phyloP scores from a whole-genome alignment of 208 protist species.

The Histomonas meleagridis region DNA sequence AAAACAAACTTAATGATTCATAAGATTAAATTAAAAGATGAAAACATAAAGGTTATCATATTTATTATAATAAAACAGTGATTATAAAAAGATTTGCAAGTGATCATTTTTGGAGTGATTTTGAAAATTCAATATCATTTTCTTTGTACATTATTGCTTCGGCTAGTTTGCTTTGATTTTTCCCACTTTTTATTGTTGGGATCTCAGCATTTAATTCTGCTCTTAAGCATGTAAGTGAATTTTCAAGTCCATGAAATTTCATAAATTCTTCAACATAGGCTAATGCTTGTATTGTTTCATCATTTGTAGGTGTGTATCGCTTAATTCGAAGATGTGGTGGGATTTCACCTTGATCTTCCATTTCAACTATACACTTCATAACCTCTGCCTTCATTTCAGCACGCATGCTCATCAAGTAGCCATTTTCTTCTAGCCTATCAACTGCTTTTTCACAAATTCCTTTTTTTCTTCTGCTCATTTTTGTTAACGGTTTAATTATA shows the following conservation, averaged over 20 bases:
- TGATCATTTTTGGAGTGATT: too few species aligned
- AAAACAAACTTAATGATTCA: too few species aligned
- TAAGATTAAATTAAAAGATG: too few species aligned
- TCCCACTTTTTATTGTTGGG: background rate
- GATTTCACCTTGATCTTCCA: constrained; percentile 34
- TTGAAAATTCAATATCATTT: background rate
- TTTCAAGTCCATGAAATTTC: constrained; percentile 17
- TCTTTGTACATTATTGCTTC: background rate
- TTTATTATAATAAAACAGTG: too few species aligned
- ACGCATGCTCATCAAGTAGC: background rate
- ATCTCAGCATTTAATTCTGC: constrained; percentile 25
- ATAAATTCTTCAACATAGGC: constrained; percentile 29
- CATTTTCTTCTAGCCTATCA: constrained; percentile 12
- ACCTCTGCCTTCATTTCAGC: constrained; percentile 35
- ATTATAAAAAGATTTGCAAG: too few species aligned
- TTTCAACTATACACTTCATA: constrained; percentile 34
- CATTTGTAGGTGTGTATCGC: background rate
- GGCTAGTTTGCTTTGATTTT: background rate
- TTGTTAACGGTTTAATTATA: too few species aligned
- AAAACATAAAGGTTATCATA: too few species aligned
- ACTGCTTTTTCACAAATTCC: constrained; percentile 18
- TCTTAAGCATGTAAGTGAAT: background rate
- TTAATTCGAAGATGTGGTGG: constrained; percentile 25
- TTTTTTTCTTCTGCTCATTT: background rate
- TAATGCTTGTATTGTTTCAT: background rate